Evolutionary conservation across 108 stramenopile species (phyloP).

Genomic region (Schizochytrium sp.): DNA sequence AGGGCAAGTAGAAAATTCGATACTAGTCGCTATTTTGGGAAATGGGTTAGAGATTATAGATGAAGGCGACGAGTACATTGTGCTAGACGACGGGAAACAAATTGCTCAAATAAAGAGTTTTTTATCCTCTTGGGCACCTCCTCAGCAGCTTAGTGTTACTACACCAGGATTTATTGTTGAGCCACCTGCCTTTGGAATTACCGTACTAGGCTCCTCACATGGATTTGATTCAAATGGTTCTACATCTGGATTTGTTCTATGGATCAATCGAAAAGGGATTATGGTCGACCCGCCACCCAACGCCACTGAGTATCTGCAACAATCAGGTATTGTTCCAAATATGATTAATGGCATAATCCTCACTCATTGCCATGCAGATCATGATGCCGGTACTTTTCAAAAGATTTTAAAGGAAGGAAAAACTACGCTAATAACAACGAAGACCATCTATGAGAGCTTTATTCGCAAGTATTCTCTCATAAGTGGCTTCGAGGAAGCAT

Average conservation of each 20-base stretch:
- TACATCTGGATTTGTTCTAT: constrained; percentile 92
- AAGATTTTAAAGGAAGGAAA: constrained; percentile 89
- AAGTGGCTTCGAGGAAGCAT: constrained; percentile 82
- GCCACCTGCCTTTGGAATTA: constrained; percentile 67
- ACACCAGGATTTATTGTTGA: constrained; percentile 77
- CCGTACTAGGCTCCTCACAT: constrained; percentile 69
- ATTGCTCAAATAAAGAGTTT: neutral
- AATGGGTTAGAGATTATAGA: constrained; percentile 55
- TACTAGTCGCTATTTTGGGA: constrained; percentile 10
- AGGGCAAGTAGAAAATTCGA: neutral
- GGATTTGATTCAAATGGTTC: constrained; percentile 85
- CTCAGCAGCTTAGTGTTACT: neutral
- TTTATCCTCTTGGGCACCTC: constrained; percentile 31
- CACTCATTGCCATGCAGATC: constrained; percentile 94
- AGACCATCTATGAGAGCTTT: constrained; percentile 92
- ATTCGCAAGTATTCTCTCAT: constrained; percentile 93
- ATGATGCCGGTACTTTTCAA: constrained; percentile 94
- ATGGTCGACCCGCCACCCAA: constrained; percentile 95
- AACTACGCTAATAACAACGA: constrained; percentile 89
- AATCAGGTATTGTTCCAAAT: constrained; percentile 86
- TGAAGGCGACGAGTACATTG: constrained; percentile 19
- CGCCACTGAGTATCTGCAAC: constrained; percentile 71
- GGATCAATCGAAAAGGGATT: constrained; percentile 90
- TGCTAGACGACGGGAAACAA: constrained; percentile 12
- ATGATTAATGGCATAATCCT: constrained; percentile 91